Conservation (phyloP, 2,329 filamentous ascomycete species). For the Apiospora sp. region DNA sequence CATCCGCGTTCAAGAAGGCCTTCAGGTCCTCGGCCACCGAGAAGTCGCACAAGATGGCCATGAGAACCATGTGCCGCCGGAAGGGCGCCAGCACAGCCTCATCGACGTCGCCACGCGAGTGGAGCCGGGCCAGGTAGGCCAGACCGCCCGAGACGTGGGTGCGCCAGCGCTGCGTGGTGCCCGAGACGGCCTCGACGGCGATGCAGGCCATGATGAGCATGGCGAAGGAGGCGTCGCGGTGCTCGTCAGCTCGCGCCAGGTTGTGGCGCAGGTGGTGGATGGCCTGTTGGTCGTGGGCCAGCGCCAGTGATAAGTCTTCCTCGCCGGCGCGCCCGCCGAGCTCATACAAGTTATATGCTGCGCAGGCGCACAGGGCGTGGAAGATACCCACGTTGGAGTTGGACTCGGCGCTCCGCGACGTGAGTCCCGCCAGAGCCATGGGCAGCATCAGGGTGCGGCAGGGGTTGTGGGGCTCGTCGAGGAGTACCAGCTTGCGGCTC, state of each 20-base stretch:
- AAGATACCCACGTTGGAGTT: slow-evolving; percentile 36
- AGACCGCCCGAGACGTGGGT: slow-evolving; percentile 36
- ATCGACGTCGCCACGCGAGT: slow-evolving; percentile 29
- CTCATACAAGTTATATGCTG: slow-evolving; percentile 50
- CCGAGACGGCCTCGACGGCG: slow-evolving; percentile 37
- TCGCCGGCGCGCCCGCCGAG: slow-evolving; percentile 39
- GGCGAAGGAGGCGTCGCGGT: slow-evolving; percentile 45
- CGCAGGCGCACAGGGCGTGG: slow-evolving; percentile 46
- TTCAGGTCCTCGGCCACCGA: slow-evolving; percentile 32
- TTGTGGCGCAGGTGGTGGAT: slow-evolving; percentile 36
- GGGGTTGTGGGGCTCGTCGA: slow-evolving; percentile 37
- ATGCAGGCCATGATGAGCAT: slow-evolving; percentile 51
- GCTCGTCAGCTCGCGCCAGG: slow-evolving; percentile 32
- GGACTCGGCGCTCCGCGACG: slow-evolving; percentile 31
- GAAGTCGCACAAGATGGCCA: slow-evolving; percentile 37
- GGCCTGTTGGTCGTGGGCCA: slow-evolving; percentile 35
- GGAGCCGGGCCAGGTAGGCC: slow-evolving; percentile 34
- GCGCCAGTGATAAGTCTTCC: slow-evolving; percentile 32
- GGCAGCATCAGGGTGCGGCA: slow-evolving; percentile 39
- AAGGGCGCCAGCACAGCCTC: slow-evolving; percentile 30
- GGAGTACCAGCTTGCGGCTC: slow-evolving; percentile 36
- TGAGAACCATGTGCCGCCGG: slow-evolving; percentile 35
- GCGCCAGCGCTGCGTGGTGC: slow-evolving; percentile 35
- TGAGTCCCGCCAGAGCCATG: slow-evolving; percentile 36
- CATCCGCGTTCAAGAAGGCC: slow-evolving; percentile 26